Base-by-base conservation (phyloP, 2,329 filamentous ascomycete species). In the Venturia asperata region DNA sequence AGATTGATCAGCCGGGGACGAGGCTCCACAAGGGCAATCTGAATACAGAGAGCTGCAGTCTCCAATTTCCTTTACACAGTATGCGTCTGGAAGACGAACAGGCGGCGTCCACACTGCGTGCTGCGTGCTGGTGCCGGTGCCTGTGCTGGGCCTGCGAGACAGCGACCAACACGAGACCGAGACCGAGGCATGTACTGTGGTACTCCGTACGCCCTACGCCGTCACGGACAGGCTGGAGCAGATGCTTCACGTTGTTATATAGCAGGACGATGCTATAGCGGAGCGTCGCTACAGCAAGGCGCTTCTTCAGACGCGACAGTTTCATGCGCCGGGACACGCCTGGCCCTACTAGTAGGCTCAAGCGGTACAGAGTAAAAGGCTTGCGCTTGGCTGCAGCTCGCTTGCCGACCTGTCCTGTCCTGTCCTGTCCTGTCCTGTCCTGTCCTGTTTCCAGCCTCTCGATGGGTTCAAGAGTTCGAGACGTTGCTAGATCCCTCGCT, bases 321-420 rank as follows among this genome's bases (percentile, higher is more conserved):
- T 55, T 34, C 49, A 55, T 55, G 49, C 49, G 49, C 49, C 27
- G 49, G 27, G 13, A 55, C 6, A 34, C 21, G 19, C 7, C 49
- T 3, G 27, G 43, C 43, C 43, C n/a, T n/a, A n/a, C n/a, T n/a
- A n/a, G n/a, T n/a, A n/a, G n/a, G n/a, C n/a, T n/a, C n/a, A n/a
- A n/a, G n/a, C n/a, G n/a, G n/a, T n/a, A n/a, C n/a, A n/a, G n/a
- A n/a, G n/a, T n/a, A n/a, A 34, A 6, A 17, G 47, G 47, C 47
- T 52, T 52, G 47, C 27, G 47, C 47, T 52, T 15, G 47, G 10
- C 47, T 52, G 47, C 47, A 52, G 47, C 47, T 52, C 47, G 47
- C 21, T 30, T 52, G 2, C 24, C 47, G 15, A 52, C 21, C 24
- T 27, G 15, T 34, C 30, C 30, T 34, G 30, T 3, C 30, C 30